A percentile compares a stretch with the other conserved stretches of the same genome.
These are phyloP conservation scores for Astrephomene gubernaculifera DNA, from an alignment of 139 green algal species.

Conservation along the genomic window DNA sequence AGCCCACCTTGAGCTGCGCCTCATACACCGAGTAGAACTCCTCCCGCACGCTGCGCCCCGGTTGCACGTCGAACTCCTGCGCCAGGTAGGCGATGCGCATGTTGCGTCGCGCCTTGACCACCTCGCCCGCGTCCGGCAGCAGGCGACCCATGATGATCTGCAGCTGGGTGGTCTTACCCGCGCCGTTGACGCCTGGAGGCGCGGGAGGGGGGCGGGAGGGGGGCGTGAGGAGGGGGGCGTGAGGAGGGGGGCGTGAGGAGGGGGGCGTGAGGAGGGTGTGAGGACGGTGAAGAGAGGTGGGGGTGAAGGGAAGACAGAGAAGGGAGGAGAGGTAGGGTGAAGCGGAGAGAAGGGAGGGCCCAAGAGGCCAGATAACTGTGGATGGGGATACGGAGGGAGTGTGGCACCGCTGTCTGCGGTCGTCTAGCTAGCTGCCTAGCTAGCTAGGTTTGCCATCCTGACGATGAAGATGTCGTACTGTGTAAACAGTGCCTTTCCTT, in stretches of 20 bases:
- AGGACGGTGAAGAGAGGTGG: background rate
- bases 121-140: constrained; percentile 87
- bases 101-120: constrained; percentile 85
- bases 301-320: background rate
- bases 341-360: too few relatives aligned
- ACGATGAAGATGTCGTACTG: too few relatives aligned
- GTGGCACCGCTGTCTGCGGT: too few relatives aligned
- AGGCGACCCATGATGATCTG: constrained; percentile 95
- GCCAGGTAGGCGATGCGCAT: constrained; percentile 96
- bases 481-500: background rate
- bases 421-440: too few relatives aligned
- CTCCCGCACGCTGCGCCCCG: constrained; percentile 92
- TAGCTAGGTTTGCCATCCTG: too few relatives aligned
- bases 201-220: background rate
- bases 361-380: too few relatives aligned
- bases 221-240: background rate
- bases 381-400: too few relatives aligned
- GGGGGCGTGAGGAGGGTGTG: background rate
- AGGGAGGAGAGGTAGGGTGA: background rate
- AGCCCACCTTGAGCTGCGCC: constrained; percentile 79
- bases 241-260: background rate
- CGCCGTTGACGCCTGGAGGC: constrained; percentile 92
- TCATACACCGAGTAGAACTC: constrained; percentile 94
- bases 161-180: constrained; percentile 97
- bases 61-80: constrained; percentile 97